Base-by-base conservation (phyloP, 306 rosid species). In the Vicia faba region DNA sequence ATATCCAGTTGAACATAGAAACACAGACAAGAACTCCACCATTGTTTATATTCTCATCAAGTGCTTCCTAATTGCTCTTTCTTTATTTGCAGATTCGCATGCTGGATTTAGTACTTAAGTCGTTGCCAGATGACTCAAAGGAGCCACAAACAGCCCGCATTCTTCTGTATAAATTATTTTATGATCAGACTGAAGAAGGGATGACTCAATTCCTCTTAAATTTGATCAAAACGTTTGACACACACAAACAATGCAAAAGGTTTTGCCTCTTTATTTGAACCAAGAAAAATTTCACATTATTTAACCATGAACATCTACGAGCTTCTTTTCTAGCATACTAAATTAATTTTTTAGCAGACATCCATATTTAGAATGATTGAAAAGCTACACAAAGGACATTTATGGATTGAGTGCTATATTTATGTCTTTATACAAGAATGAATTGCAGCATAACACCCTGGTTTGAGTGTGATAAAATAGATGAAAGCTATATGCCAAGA, bases 171-270 rank as follows among this genome's bases (percentile, higher is more conserved):
- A 92, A 92, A 78, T 78, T 92, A 75, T 89, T 87, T 87, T 92
- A 92, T 80, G 96, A 92, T 66, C 98, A 92, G 81, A 92, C 98
- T 31, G 98, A 89, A 64, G 88, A 89, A 76, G 98, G 98, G 76
- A 84, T 92, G 89, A 92, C 96, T 66, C 96, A 81, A 1, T 88
- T 92, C 74, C 89, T 89, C 46, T 73, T 92, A 62, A 86, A 81
- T 82, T 77, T 82, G 84, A 73, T 92, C 61, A 92, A 82, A 80
- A 78, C 82, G 5, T 92, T 92, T 80, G 92, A 92, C 75, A 72
- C 79, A 58, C 87, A 87, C 74, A 92, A 92, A 65, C 98, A 89
- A 69, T 86, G 91, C 60, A 92, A 76, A 86, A 92, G 98, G 98
- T 89, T 71, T 80, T 28, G 14, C 68, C 35, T 73, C 67, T 64